Conservation (phyloP, 257 asterid genomes). For the Avicennia marina region DNA sequence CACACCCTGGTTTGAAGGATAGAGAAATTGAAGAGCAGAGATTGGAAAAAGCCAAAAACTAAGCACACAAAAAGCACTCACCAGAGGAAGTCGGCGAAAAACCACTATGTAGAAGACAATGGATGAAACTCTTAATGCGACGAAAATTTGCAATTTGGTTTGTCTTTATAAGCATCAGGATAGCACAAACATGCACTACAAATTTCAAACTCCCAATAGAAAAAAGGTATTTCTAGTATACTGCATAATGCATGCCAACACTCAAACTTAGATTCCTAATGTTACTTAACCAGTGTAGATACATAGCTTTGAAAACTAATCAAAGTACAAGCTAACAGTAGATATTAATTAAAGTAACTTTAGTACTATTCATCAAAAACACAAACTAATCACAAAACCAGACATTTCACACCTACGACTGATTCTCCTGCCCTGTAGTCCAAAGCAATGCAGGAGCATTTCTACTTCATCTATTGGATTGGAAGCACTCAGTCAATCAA, state of each 20-base stretch:
- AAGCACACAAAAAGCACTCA: constrained; percentile 79
- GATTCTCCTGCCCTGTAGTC: too few species aligned
- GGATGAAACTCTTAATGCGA: constrained; percentile 74
- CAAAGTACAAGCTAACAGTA: too few species aligned
- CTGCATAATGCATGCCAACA: not conserved
- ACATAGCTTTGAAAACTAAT: not conserved
- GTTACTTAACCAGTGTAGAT: constrained; percentile 1
- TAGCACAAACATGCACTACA: constrained; percentile 37
- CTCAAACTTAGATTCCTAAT: constrained; percentile 1
- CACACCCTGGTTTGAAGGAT: constrained; percentile 39
- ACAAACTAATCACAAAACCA: too few species aligned
- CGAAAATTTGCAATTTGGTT: constrained; percentile 29
- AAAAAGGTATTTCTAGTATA: constrained; percentile 1
- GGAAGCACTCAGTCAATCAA: too few species aligned
- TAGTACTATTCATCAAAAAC: too few species aligned
- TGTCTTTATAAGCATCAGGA: constrained; percentile 32
- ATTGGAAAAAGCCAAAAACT: constrained; percentile 76
- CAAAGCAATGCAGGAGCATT: too few species aligned
- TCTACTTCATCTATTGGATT: too few species aligned
- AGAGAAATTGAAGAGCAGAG: constrained; percentile 38
- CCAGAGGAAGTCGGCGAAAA: constrained; percentile 65
- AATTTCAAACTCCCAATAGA: constrained; percentile 21
- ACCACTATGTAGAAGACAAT: constrained; percentile 52
- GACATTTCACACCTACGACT: too few species aligned
- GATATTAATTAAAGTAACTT: too few species aligned